Conservation (phyloP, 805 yeast genomes). For the Pichia phayaonensis region DNA sequence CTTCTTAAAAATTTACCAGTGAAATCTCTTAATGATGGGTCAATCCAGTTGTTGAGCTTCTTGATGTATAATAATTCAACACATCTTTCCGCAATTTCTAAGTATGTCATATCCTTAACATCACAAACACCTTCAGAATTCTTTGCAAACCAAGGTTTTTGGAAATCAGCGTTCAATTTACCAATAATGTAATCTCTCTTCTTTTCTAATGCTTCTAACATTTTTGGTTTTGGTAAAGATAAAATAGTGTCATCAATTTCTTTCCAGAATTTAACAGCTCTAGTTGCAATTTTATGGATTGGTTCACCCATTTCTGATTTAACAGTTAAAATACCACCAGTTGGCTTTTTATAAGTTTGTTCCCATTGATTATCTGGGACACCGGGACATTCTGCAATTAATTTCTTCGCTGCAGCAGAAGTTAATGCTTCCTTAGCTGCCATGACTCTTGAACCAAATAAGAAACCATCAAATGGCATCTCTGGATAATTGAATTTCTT, state of each 20-base stretch:
- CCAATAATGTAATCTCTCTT: constrained; percentile 82
- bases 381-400: constrained; percentile 88
- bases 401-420: constrained; percentile 86
- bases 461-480: constrained; percentile 98
- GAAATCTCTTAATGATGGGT: constrained; percentile 75
- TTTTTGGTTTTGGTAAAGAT: constrained; percentile 80
- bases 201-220: constrained; percentile 69
- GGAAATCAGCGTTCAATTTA: constrained; percentile 88
- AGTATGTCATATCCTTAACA: constrained; percentile 90
- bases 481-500: constrained; percentile 79
- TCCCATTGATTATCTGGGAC: constrained; percentile 89
- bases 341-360: constrained; percentile 83
- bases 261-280: constrained; percentile 96
- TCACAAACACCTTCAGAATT: constrained; percentile 76
- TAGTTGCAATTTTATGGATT: constrained; percentile 95
- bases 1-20: constrained; percentile 83
- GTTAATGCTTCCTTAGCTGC: constrained; percentile 94
- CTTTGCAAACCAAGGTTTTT: constrained; percentile 95
- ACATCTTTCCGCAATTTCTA: constrained; percentile 79
- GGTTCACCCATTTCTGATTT: constrained; percentile 99
- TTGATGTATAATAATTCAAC: constrained; percentile 83
- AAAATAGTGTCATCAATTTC: constrained; percentile 94
- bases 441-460: constrained; percentile 96
- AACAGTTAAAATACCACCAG: constrained; percentile 96
- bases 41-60: constrained; percentile 82